Percentiles rank a stretch among this genome's conserved stretches.
phyloP scores from a whole-genome alignment of 768 basidiomycete genomes.

The Holtermanniella nyarrowii region DNA sequence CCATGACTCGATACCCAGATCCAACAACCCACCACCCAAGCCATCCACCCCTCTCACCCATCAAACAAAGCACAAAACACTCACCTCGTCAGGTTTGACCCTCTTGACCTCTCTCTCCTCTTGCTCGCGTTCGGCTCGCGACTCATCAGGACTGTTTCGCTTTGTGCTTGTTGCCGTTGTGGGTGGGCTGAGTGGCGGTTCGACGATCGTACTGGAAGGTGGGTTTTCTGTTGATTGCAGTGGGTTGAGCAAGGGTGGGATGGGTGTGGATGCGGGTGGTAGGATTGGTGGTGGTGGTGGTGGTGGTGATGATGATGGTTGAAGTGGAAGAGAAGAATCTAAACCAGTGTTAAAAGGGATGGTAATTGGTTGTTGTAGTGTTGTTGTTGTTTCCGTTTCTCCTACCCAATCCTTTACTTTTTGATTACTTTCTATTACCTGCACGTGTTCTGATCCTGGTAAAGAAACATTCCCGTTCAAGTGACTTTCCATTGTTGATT shows the following conservation, averaged over 20 bases:
- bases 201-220: conserved; percentile 27
- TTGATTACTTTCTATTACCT: no score
- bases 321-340: background rate
- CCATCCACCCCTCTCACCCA: no score
- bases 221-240: conserved; percentile 21
- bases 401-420: no score
- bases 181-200: conserved; percentile 28
- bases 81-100: conserved; percentile 18
- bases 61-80: background rate
- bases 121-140: conserved; percentile 21
- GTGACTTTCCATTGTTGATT: no score
- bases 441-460: no score
- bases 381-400: no score
- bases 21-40: no score
- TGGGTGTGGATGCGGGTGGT: conserved; percentile 2
- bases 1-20: no score
- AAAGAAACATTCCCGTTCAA: no score
- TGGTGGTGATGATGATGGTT: conserved; percentile 7
- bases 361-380: no score
- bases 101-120: conserved; percentile 28
- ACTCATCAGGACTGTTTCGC: conserved; percentile 5
- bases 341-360: no score
- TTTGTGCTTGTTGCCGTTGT: conserved; percentile 19
- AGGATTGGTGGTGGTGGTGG: background rate
- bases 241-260: conserved; percentile 33